phyloP scores from a whole-genome alignment of 768 basidiomycete species.

The Hygrocybe coccinea region DNA sequence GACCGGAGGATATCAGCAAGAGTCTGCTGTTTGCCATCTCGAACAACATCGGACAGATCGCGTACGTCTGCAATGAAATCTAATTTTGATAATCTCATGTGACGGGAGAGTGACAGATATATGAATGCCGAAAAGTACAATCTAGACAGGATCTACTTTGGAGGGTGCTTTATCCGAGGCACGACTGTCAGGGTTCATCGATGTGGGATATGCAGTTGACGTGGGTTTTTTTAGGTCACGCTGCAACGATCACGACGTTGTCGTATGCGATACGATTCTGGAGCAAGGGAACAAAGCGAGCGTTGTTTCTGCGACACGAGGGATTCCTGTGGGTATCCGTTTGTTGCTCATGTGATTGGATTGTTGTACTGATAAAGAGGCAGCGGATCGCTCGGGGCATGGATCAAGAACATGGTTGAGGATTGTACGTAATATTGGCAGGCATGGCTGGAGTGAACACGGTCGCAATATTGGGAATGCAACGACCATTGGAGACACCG shows the following conservation, averaged over 20 bases:
- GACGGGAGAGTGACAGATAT: constrained; percentile 53
- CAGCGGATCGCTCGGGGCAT: constrained; percentile 92
- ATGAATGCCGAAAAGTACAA: constrained; percentile 99
- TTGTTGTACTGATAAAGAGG: constrained; percentile 7
- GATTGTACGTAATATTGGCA: constrained; percentile 33
- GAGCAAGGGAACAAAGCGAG: constrained; percentile 96
- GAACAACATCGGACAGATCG: constrained; percentile 99
- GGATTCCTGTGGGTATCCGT: constrained; percentile 79
- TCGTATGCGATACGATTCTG: constrained; percentile 99
- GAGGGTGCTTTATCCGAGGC: constrained; percentile 98
- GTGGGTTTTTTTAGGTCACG: constrained; percentile 59
- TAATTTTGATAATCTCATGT: background rate
- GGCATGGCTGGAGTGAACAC: too few relatives aligned
- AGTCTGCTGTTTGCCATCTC: constrained; percentile 94
- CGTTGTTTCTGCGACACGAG: constrained; percentile 94
- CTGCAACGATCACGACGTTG: constrained; percentile 92
- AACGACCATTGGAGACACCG: too few relatives aligned
- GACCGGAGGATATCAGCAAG: constrained; percentile 88
- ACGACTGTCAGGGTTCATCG: constrained; percentile 20
- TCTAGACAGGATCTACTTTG: constrained; percentile 95
- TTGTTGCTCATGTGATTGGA: constrained; percentile 7
- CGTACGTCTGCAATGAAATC: constrained; percentile 55
- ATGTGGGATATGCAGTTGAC: background rate
- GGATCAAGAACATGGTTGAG: constrained; percentile 85
- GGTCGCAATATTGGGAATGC: too few relatives aligned